These are phyloP conservation scores for Alternaria sp. DNA, from an alignment of 2,329 filamentous ascomycete species.

Conservation along the genomic window DNA sequence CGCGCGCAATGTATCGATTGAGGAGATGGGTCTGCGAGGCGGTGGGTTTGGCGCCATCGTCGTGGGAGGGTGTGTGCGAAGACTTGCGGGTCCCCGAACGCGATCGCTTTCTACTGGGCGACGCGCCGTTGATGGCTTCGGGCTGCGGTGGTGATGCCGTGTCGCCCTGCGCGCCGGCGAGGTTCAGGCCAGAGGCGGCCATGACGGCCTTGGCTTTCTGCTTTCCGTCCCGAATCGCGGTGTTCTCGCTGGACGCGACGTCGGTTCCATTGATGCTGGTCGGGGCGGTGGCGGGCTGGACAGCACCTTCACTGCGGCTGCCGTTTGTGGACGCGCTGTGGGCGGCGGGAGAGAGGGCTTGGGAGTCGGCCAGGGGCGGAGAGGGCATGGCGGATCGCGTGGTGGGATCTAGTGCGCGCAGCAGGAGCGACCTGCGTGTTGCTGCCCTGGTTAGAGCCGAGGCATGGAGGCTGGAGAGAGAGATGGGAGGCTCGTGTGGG, in stretches of 20 bases:
- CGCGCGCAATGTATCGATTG: slow-evolving; percentile 71
- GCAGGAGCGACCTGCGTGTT: slow-evolving; percentile 42
- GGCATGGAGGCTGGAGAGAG: slow-evolving; percentile 34
- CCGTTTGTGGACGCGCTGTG: slow-evolving; percentile 48
- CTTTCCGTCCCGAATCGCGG: slow-evolving; percentile 66
- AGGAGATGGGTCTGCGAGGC: slow-evolving; percentile 59
- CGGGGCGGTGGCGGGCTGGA: slow-evolving; percentile 45
- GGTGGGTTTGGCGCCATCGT: slow-evolving; percentile 50
- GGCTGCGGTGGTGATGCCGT: slow-evolving; percentile 47
- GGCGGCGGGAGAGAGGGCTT: slow-evolving; percentile 37
- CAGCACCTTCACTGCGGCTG: slow-evolving; percentile 43
- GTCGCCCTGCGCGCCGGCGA: slow-evolving; percentile 41
- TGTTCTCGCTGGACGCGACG: slow-evolving; percentile 45
- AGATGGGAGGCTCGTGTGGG: slow-evolving; percentile 26
- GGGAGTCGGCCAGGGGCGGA: slow-evolving; percentile 40
- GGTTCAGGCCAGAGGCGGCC: slow-evolving; percentile 59
- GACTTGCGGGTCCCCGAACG: slow-evolving; percentile 65
- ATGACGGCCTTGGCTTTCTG: slow-evolving; percentile 67
- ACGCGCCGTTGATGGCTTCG: slow-evolving; percentile 58
- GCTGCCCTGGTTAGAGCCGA: slow-evolving; percentile 42
- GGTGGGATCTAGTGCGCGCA: slow-evolving; percentile 35
- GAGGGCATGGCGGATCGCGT: slow-evolving; percentile 51
- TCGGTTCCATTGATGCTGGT: slow-evolving; percentile 37
- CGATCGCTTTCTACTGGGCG: slow-evolving; percentile 65
- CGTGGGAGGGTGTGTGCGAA: slow-evolving; percentile 49